Evolutionary conservation across 2,329 filamentous ascomycete genomes (phyloP).

Genomic region (Ophiostoma piceae): DNA sequence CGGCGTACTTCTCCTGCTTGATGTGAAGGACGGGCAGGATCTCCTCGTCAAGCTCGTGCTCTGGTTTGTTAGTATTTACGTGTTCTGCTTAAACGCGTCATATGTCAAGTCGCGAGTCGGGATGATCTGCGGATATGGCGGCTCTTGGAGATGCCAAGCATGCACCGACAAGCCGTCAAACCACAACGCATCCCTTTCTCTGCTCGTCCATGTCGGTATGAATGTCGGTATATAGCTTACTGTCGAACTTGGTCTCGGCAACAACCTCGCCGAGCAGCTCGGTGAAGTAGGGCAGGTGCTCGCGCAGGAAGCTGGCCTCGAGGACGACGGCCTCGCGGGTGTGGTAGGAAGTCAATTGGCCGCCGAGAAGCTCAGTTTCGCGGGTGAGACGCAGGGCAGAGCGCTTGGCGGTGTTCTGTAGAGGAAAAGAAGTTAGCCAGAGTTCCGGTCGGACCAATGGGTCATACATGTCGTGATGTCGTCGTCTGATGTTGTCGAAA

Average conservation of each 20-base stretch:
- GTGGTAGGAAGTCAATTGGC: slow-evolving; percentile 80
- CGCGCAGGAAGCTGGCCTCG: slow-evolving; percentile 88
- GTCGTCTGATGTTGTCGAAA: background rate
- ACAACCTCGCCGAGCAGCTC: slow-evolving; percentile 92
- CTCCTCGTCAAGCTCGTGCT: slow-evolving; percentile 86
- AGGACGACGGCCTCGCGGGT: slow-evolving; percentile 89
- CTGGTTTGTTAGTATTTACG: slow-evolving; percentile 42
- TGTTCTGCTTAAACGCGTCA: background rate
- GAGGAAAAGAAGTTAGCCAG: background rate
- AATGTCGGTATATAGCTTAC: slow-evolving; percentile 42
- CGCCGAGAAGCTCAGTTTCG: slow-evolving; percentile 92
- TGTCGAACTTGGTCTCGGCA: slow-evolving; percentile 77
- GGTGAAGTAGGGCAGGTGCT: slow-evolving; percentile 95
- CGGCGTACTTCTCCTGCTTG: slow-evolving; percentile 68
- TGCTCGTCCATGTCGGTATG: background rate
- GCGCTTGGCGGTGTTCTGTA: slow-evolving; percentile 75
- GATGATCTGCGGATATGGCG: background rate
- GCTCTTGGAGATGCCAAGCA: background rate
- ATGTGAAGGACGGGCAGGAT: slow-evolving; percentile 70
- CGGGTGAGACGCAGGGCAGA: slow-evolving; percentile 88
- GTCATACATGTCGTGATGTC: background rate
- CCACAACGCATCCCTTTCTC: background rate
- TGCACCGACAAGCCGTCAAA: background rate
- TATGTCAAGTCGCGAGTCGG: background rate
- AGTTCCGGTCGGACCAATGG: background rate